phyloP scores from a whole-genome alignment of 257 asterid genomes.

The Solanum etuberosum region DNA sequence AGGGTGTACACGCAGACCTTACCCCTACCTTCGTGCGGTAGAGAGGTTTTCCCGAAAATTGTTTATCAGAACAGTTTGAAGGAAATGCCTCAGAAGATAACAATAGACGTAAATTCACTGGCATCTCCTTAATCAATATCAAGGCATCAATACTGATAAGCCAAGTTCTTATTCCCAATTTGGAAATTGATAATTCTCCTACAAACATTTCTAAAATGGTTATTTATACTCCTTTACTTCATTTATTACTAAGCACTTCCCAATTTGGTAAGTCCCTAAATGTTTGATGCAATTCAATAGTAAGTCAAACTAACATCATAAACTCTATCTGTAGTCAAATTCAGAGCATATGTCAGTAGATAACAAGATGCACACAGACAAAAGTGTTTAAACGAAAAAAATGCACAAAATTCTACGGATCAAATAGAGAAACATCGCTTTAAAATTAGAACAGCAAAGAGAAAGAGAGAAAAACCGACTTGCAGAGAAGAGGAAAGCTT shows the following conservation, averaged over 20 bases:
- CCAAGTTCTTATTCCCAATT: background rate
- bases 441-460: background rate
- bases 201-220: background rate
- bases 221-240: background rate
- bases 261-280: background rate
- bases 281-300: background rate
- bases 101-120: background rate
- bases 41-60: background rate
- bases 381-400: background rate
- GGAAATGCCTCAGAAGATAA: background rate
- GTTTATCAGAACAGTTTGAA: background rate
- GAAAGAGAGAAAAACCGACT: background rate
- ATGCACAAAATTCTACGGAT: background rate
- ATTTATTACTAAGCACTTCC: background rate
- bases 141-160: background rate
- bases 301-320: background rate
- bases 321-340: background rate
- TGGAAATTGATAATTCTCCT: background rate
- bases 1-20: background rate
- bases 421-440: background rate
- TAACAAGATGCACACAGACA: background rate
- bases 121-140: background rate
- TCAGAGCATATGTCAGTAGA: background rate
- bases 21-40: background rate
- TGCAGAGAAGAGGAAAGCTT: constrained; percentile 12